Evolutionary conservation across 2,329 filamentous ascomycete species (phyloP), one percentile per base, ranked within the genome.

Genomic region (Stachybotrys elegans): DNA sequence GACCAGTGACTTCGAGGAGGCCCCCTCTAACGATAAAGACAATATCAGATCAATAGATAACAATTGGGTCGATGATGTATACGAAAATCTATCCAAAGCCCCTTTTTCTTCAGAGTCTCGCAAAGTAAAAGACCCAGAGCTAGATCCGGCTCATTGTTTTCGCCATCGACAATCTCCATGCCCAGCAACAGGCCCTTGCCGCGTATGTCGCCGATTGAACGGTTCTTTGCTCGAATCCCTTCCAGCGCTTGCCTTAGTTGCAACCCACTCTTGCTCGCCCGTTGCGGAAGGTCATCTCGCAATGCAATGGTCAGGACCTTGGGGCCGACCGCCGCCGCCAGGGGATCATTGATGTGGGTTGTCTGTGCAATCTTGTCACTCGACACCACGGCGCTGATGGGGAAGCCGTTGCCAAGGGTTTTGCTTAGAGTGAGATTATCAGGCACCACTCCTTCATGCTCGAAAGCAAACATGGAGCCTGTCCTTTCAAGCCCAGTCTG

Each of bases 401-500:
- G 75, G 2, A 79, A 53, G 0, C 75, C 73, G 47, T 70, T 73
- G 0, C 76, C 76, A 0, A 80, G 65, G 0, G 76, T 79, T 58
- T 81, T 81, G 36, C 68, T 4, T 71, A 66, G 66, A 47, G 43
- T 4, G 51, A 60, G 16, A 25, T 49, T 39, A 13, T 39, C 36
- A 22, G 36, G 36, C 13, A 39, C 21, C 12, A 39, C 5, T 12
- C 21, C 36, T 12, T 39, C 19, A 7, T 78, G 63, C 46, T 79
- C 61, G 40, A 82, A 76, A 0, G 78, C 80, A 41, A 83, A 81
- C 67, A 84, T 76, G 2, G 73, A 59, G 0, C 78, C 78, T 0
- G 69, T 73, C 1, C 79, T 66, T 0, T 78, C 77, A 3, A 82
- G 65, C 0, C 73, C 78, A 0, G 78, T 81, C 58, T 81, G 78